phyloP scores from a whole-genome alignment of 2,329 filamentous ascomycete species.

The Colletotrichum liaoningense region DNA sequence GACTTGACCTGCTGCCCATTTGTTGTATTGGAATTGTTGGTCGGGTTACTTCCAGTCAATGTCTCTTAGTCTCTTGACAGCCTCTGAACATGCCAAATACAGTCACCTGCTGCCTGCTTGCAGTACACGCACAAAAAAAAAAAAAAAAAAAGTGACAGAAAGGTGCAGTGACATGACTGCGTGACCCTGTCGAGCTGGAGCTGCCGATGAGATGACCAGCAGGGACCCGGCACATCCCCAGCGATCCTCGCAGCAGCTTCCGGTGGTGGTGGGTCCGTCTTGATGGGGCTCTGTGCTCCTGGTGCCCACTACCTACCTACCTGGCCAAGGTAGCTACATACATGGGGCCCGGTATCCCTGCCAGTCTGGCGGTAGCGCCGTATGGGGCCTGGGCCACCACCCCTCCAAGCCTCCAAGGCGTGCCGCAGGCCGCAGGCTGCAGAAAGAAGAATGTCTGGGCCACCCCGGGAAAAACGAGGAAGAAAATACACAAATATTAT shows the following conservation, averaged over 20 bases:
- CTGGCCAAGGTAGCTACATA: too few relatives aligned
- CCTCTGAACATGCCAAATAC: too few relatives aligned
- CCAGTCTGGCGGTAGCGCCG: conserved; percentile 9
- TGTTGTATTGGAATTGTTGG: not conserved
- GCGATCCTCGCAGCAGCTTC: conserved; percentile 33
- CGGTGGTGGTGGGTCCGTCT: conserved; percentile 24
- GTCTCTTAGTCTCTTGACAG: too few relatives aligned
- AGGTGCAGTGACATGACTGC: not conserved
- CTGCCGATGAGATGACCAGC: not conserved
- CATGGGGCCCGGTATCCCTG: not conserved
- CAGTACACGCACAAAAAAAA: not conserved
- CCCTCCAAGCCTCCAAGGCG: too few relatives aligned
- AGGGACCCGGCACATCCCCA: conserved; percentile 29
- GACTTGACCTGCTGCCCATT: not conserved
- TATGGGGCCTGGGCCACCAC: conserved; percentile 14
- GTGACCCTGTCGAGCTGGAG: conserved; percentile 12
- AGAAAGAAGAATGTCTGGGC: not conserved
- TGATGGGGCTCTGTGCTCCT: conserved; percentile 6
- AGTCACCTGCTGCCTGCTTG: not conserved
- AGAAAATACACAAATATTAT: conserved; percentile 24
- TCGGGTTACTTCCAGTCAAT: not conserved
- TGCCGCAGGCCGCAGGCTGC: too few relatives aligned
- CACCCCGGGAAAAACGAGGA: not conserved
- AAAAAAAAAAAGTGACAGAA: not conserved
- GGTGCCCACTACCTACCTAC: not conserved